phyloP scores from a whole-genome alignment of 257 asterid species.

The Gentiana macrophylla region DNA sequence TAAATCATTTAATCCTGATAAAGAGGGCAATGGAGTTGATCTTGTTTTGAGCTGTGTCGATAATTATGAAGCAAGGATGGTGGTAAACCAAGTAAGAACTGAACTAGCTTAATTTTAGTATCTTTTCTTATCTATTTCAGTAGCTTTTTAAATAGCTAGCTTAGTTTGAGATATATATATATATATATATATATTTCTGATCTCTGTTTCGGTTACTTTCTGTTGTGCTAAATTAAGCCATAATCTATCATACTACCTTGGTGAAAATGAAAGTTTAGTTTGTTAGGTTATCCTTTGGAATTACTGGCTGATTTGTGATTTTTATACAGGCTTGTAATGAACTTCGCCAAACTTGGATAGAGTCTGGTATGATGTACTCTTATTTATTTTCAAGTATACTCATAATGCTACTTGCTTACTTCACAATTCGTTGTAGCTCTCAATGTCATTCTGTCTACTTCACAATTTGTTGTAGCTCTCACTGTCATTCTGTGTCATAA shows the following conservation, averaged over 20 bases:
- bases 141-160: no score
- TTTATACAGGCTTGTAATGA: slow-evolving; percentile 90
- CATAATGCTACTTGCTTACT: no score
- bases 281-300: background rate
- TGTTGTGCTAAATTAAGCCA: background rate
- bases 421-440: no score
- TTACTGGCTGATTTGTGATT: slow-evolving; percentile 6
- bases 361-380: slow-evolving; percentile 50
- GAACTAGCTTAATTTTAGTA: slow-evolving; percentile 3
- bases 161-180: no score
- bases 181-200: no score
- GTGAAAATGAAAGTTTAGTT: background rate
- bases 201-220: no score
- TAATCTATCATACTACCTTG: slow-evolving; percentile 3
- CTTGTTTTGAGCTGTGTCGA: slow-evolving; percentile 96
- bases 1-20: slow-evolving; percentile 54
- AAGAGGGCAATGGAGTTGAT: slow-evolving; percentile 80
- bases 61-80: slow-evolving; percentile 99
- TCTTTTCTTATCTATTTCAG: background rate
- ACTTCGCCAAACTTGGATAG: slow-evolving; percentile 94
- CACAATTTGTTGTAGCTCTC: no score
- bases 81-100: slow-evolving; percentile 81
- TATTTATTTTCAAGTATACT: background rate
- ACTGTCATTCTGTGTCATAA: no score
- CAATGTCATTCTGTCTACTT: no score